These are phyloP conservation scores for Suhomyces pyralidae DNA, from an alignment of 805 yeast species.

Conservation along the genomic window DNA sequence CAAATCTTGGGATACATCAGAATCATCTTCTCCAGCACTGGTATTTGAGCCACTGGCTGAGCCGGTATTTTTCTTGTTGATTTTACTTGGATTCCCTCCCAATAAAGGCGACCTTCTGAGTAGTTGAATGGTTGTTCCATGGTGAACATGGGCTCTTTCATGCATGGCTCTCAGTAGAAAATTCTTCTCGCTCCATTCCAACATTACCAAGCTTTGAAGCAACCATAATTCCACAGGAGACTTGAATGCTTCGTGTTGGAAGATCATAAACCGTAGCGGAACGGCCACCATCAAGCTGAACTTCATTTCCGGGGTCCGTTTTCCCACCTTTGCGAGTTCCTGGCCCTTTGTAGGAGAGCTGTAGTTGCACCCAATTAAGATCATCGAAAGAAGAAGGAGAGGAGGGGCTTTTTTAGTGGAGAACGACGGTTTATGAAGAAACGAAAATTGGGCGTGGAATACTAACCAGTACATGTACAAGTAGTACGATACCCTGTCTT, in stretches of 20 bases:
- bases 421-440: conserved; percentile 60
- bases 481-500: conserved; percentile 36
- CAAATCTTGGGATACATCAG: conserved; percentile 16
- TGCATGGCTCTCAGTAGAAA: conserved; percentile 66
- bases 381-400: conserved; percentile 52
- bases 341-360: conserved; percentile 15
- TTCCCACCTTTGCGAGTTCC: conserved; percentile 15
- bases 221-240: conserved; percentile 79
- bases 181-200: conserved; percentile 80
- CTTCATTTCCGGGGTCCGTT: conserved; percentile 32
- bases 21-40: conserved; percentile 37
- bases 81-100: conserved; percentile 61
- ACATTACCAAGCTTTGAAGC: conserved; percentile 64
- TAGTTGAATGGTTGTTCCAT: conserved; percentile 80
- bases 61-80: conserved; percentile 20
- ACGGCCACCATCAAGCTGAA: conserved; percentile 48
- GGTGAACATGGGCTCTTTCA: conserved; percentile 82
- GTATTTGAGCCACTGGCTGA: conserved; percentile 22
- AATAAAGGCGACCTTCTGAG: conserved; percentile 71
- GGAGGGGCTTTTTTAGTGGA: conserved; percentile 46
- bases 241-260: conserved; percentile 66
- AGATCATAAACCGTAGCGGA: conserved; percentile 67
- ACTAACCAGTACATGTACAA: conserved; percentile 51
- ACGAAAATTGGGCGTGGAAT: conserved; percentile 58
- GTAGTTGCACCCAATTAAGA: conserved; percentile 53